Base-by-base conservation (phyloP, 208 protist species). In the Trypanosoma rangeli region DNA sequence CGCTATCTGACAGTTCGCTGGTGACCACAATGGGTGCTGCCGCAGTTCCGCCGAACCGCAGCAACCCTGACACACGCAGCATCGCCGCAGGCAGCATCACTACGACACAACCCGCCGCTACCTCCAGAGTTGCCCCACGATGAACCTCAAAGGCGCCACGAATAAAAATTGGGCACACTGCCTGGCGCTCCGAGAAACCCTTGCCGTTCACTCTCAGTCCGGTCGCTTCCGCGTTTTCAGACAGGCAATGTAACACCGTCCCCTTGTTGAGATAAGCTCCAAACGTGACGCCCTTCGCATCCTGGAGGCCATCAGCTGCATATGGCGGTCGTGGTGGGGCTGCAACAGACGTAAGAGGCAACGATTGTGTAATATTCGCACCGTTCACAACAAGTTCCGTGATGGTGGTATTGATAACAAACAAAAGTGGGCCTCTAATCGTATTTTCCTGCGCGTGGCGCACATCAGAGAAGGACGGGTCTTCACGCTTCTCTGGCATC, bases 91-190 rank as follows among this genome's bases (percentile, higher is more conserved):
- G 70, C 4, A 24, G 31, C 52, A 70, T 37, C 12, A 76, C 61
- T 5, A 80, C 52, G 22, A 57, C 57, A 65, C 62, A 68, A 26
- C 75, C 75, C 4, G 67, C 49, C 8, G 15, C 24, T 18, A 80
- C 77, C 13, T 64, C 65, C 24, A 80, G 55, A 49, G 44, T 56
- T 2, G 37, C 46, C n/a, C 56, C 69, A 31, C 24, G 8, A 13
- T 0, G 5, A 15, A 73, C 26, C 4, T 22, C 5, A 64, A 65
- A 64, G 1, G 33, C 3, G 31, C 42, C 68, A 33, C 12, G 9
- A 62, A 73, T 49, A 73, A 73, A 73, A 33, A 73, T 50, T 31
- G 68, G 68, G 64, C 68, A 73, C 37, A 33, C 35, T 9, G 56
- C 66, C 9, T 15, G 29, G 7, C 22, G 26, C 58, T 39, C 22